These are phyloP conservation scores for Penicillium crustosum DNA, from an alignment of 2,329 filamentous ascomycete species.

Conservation along the genomic window DNA sequence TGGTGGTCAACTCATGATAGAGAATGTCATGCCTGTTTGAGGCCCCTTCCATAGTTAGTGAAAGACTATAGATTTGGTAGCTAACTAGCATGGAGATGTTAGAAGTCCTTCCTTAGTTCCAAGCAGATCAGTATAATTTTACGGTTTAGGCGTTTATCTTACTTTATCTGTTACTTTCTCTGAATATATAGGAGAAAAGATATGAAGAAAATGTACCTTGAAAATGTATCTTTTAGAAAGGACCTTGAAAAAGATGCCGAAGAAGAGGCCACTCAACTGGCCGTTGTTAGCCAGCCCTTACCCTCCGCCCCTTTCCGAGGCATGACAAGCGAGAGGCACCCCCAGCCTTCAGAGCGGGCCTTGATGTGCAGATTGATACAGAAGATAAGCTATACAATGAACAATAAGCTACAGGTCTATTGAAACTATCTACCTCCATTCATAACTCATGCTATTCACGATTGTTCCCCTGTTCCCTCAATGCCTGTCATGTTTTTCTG, in stretches of 20 bases:
- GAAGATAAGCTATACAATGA: not conserved
- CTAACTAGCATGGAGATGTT: not conserved
- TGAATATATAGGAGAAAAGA: not conserved
- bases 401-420: not conserved
- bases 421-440: not conserved
- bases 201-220: not conserved
- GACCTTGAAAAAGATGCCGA: not conserved
- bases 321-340: conserved; percentile 5
- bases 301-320: conserved; percentile 13
- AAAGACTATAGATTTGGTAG: conserved; percentile 2
- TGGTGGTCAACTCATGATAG: conserved; percentile 32
- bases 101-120: not conserved
- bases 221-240: not conserved
- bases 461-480: not conserved
- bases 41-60: conserved; percentile 12
- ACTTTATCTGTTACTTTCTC: not conserved
- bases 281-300: conserved; percentile 4
- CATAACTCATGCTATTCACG: not conserved
- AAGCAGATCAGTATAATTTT: not conserved
- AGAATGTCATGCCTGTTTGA: conserved; percentile 30
- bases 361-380: not conserved
- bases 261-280: conserved; percentile 2
- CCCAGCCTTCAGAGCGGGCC: not conserved
- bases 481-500: conserved; percentile 21
- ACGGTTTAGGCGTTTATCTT: not conserved